These are phyloP conservation scores for Cystobasidium slooffiae DNA, from an alignment of 1,284 basidiomycete species.

Conservation along the genomic window DNA sequence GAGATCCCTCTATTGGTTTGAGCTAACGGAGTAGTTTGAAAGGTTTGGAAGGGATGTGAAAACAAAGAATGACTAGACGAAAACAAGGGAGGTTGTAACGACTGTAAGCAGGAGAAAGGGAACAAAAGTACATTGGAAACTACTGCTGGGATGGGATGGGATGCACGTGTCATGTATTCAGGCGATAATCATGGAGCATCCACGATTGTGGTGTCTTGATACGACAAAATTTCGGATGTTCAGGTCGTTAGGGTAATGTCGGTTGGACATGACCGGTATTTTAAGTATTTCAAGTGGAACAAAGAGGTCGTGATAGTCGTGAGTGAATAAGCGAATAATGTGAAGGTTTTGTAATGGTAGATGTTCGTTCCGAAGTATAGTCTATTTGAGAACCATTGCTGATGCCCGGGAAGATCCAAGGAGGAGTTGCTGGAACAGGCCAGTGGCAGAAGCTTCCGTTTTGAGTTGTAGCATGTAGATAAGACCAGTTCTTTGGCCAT, in stretches of 20 bases:
- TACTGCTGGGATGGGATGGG: too few species aligned
- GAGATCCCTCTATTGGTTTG: background rate
- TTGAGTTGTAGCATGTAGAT: constrained; percentile 84
- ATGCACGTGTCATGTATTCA: too few species aligned
- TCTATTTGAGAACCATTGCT: constrained; percentile 28
- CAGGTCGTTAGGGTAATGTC: too few species aligned
- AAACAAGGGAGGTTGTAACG: background rate
- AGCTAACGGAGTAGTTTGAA: background rate
- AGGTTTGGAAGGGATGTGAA: background rate
- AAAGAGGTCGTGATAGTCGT: too few species aligned
- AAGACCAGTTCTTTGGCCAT: constrained; percentile 87
- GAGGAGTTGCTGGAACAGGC: constrained; percentile 83
- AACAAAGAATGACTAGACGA: background rate
- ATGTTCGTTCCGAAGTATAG: background rate
- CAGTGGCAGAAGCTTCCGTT: constrained; percentile 82
- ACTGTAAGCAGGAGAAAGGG: background rate
- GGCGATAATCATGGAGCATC: too few species aligned
- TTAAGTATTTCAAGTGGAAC: too few species aligned
- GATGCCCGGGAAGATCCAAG: constrained; percentile 75
- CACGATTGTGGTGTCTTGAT: too few species aligned
- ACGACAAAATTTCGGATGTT: too few species aligned
- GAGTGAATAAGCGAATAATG: too few species aligned
- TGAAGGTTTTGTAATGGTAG: background rate
- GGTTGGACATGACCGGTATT: too few species aligned
- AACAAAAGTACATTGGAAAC: too few species aligned